phyloP scores from a whole-genome alignment of 2,329 filamentous ascomycete genomes.

The Pseudodiploospora longispora region DNA sequence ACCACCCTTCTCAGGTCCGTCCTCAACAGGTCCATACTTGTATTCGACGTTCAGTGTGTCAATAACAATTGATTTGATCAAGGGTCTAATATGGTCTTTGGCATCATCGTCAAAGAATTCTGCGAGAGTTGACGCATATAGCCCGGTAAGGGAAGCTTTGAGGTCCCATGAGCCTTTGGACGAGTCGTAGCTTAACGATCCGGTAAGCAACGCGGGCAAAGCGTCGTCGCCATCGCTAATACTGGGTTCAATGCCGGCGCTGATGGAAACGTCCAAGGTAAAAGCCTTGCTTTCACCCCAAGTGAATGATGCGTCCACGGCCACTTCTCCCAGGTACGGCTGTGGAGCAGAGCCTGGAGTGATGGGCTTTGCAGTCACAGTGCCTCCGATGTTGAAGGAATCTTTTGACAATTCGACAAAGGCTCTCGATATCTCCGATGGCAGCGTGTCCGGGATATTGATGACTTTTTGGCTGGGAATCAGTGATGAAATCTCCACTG shows the following conservation, averaged over 20 bases:
- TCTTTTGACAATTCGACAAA: not conserved
- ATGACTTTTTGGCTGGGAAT: not conserved
- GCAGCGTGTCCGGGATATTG: slow-evolving; percentile 4
- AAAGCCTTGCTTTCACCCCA: not conserved
- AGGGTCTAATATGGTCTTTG: slow-evolving; percentile 1
- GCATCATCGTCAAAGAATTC: slow-evolving; percentile 8
- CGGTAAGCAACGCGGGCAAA: not conserved
- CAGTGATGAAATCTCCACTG: not conserved
- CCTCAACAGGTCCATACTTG: not conserved
- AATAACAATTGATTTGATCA: slow-evolving; percentile 10
- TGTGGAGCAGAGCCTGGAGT: not conserved
- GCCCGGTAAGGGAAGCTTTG: not conserved
- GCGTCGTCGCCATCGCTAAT: too few species aligned
- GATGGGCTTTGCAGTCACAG: not conserved
- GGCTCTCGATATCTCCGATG: not conserved
- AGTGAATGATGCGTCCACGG: not conserved
- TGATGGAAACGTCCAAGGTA: too few species aligned
- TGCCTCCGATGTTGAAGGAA: slow-evolving; percentile 1
- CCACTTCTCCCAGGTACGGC: not conserved
- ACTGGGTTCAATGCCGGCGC: not conserved
- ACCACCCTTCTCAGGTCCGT: not conserved
- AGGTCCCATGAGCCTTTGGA: slow-evolving; percentile 1
- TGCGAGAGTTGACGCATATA: slow-evolving; percentile 1
- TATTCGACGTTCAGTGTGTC: slow-evolving; percentile 4
- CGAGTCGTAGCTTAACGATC: slow-evolving; percentile 1